Base-by-base conservation (phyloP, 371 early-diverging fungal species). In the Hamiltosporidium magnivora region DNA sequence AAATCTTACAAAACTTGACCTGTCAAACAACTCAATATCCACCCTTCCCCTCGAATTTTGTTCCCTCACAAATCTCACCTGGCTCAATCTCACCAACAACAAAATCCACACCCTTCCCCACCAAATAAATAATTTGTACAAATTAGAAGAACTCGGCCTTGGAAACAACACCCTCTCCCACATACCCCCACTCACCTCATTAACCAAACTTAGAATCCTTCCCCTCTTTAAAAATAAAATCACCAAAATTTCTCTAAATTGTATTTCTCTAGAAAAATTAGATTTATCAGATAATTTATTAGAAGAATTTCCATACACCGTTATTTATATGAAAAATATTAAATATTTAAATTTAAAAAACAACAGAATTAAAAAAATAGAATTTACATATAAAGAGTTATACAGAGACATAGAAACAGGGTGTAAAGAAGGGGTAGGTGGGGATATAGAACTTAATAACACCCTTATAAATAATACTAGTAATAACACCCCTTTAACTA, bases 1-100 rank as follows among this genome's bases (percentile, higher is more conserved):
- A 46, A 79, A 79, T 61, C 66, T 79, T 3, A 66, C 73, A 14
- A 79, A 79, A 46, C 66, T 79, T 64, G 79, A 79, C 64, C 59
- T 79, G 49, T 72, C 73, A 14, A 79, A 79, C 61, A 79, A 79
- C 58, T 61, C 65, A 2, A 71, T 79, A 12, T 60, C 43, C 1
- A 61, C 52, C 12, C 61, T 82, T 39, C 82, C 82, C 12, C 71
- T 72, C 11, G 78, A 79, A 58, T 66, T 82, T 54, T 69, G 75
- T 44, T 43, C 54, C 40, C 67, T 79, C 37, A 71, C 52, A 52
- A 78, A 76, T 55, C 61, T 82, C 2, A 75, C 68, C 39, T 82
- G 82, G 82, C 76, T 82, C 4, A 82, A 82, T 65, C 66, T 82
- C 39, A 70, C 70, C 9, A 82, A 82, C 53, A 82, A 82, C 69